Percentiles rank a stretch among this genome's conserved stretches.
Evolutionary conservation across 2,329 filamentous ascomycete genomes (phyloP).

Genomic region (Drechslerella coelobrocha): DNA sequence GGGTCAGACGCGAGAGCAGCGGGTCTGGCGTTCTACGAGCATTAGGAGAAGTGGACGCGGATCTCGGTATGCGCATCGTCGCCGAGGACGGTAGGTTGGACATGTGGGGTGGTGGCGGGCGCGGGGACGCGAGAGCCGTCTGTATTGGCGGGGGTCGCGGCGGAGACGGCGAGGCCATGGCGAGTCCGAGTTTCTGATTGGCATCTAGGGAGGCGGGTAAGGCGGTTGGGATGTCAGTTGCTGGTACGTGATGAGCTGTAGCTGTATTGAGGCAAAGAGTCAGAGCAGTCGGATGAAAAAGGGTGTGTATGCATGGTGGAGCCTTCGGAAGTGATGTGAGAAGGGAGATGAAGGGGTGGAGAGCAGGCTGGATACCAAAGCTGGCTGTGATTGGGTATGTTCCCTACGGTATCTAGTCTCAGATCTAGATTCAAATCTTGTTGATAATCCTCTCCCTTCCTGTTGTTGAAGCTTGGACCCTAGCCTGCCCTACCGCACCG

Average conservation of each 20-base stretch:
- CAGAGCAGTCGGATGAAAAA: neutral
- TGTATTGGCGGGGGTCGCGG: constrained; percentile 20
- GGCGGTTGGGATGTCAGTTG: neutral
- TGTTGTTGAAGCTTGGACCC: neutral
- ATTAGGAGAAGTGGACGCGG: constrained; percentile 29
- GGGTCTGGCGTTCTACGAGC: constrained; percentile 51
- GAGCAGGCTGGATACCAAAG: constrained; percentile 10
- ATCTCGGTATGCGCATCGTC: neutral
- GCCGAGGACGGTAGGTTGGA: constrained; percentile 6
- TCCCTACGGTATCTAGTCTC: neutral
- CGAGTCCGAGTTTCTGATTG: neutral
- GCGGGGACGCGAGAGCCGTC: constrained; percentile 22
- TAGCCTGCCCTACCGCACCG: neutral
- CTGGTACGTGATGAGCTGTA: neutral
- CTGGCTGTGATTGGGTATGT: neutral
- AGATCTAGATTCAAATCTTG: neutral
- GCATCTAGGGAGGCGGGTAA: neutral
- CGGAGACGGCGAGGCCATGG: constrained; percentile 13
- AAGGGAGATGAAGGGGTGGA: neutral
- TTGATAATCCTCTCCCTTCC: neutral
- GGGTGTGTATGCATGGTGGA: neutral
- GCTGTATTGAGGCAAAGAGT: neutral
- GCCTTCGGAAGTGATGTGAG: neutral
- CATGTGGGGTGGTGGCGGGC: constrained; percentile 5
- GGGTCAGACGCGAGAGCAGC: constrained; percentile 53